phyloP scores from a whole-genome alignment of 1,284 basidiomycete species.

The Rhodotorula mucilaginosa region DNA sequence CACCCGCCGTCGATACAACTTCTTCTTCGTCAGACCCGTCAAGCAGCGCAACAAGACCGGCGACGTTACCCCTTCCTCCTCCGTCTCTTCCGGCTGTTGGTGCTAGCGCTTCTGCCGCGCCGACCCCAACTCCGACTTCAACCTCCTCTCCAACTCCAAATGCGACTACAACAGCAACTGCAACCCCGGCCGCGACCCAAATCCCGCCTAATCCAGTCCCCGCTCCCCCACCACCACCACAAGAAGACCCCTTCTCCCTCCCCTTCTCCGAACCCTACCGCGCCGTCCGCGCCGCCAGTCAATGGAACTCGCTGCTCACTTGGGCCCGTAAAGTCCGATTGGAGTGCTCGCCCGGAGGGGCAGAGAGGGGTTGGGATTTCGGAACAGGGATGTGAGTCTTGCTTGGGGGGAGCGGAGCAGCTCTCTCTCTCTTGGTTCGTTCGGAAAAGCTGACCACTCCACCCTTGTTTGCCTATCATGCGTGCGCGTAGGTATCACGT shows the following conservation, averaged over 20 bases:
- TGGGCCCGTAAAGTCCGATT: not conserved
- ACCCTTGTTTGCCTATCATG: not conserved
- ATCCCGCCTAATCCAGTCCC: not conserved
- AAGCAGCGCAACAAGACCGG: not conserved
- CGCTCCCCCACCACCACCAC: not conserved
- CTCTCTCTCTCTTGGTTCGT: not conserved
- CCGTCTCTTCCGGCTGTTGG: not conserved
- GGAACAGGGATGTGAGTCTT: slow-evolving; percentile 4
- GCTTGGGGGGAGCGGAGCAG: not conserved
- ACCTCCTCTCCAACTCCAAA: too few species aligned
- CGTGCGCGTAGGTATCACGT: slow-evolving; percentile 6
- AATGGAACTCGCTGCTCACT: slow-evolving; percentile 1
- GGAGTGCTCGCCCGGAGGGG: not conserved
- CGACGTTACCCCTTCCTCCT: not conserved
- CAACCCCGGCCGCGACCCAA: not conserved
- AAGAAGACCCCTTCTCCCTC: not conserved
- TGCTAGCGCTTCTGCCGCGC: not conserved
- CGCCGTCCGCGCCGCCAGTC: slow-evolving; percentile 1
- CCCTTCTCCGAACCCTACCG: not conserved
- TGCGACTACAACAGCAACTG: not conserved
- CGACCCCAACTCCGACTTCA: not conserved
- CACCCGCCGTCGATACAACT: not conserved
- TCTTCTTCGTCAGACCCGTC: not conserved
- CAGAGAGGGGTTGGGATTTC: slow-evolving; percentile 7
- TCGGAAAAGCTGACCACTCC: not conserved